Conservation (phyloP, 306 rosid genomes). For the Dicorynia guianensis region DNA sequence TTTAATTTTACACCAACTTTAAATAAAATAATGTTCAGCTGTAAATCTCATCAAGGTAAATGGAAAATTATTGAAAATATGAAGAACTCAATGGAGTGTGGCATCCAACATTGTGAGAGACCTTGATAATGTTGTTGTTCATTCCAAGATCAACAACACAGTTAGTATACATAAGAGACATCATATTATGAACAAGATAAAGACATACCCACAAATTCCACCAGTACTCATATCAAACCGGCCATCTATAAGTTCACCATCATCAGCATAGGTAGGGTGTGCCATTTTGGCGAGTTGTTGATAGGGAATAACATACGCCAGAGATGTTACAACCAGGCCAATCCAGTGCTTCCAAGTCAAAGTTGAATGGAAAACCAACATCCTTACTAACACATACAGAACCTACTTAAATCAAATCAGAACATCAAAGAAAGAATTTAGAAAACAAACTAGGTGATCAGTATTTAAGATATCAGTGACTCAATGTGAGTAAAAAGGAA, state of each 20-base stretch:
- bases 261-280: conserved; percentile 58
- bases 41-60: neutral
- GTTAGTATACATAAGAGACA: neutral
- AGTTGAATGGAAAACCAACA: conserved; percentile 73
- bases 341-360: conserved; percentile 88
- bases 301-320: conserved; percentile 67
- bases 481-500: neutral
- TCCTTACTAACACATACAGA: conserved; percentile 63
- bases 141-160: neutral
- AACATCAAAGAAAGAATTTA: conserved; percentile 6
- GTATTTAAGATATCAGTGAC: neutral
- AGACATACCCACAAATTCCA: conserved; percentile 88
- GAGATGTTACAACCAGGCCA: conserved; percentile 69
- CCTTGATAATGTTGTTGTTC: neutral
- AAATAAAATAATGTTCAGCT: neutral
- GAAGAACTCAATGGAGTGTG: neutral
- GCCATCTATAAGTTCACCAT: conserved; percentile 95
- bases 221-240: conserved; percentile 95
- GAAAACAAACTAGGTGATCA: neutral
- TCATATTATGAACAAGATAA: neutral
- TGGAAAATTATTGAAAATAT: neutral
- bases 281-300: conserved; percentile 83
- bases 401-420: conserved; percentile 49
- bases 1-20: neutral
- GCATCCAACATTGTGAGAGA: neutral